These are phyloP conservation scores for Grosmannia huntii DNA, from an alignment of 2,329 filamentous ascomycete genomes.

Conservation along the genomic window DNA sequence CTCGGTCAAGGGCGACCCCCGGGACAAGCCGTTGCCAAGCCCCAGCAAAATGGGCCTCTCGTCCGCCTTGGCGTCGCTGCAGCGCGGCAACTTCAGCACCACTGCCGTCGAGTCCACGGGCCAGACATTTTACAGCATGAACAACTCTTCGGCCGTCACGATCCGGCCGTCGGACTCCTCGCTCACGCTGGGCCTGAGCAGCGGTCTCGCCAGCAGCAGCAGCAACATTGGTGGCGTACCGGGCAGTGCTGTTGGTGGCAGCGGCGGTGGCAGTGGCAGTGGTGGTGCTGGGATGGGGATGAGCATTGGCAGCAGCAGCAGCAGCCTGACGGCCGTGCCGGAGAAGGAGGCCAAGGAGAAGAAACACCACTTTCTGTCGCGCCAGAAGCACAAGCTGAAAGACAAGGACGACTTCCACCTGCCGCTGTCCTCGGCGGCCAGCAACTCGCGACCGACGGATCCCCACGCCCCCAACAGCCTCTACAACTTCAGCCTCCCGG, in stretches of 20 bases:
- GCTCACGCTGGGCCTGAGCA: neutral
- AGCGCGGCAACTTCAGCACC: conserved; percentile 57
- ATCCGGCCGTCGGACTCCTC: conserved; percentile 50
- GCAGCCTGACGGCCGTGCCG: conserved; percentile 15
- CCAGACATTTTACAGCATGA: conserved; percentile 56
- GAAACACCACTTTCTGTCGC: conserved; percentile 67
- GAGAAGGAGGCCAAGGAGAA: conserved; percentile 56
- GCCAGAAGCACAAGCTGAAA: conserved; percentile 65
- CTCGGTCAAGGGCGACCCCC: conserved; percentile 53
- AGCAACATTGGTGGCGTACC: neutral
- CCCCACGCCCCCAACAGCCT: conserved; percentile 62
- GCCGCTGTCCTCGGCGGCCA: conserved; percentile 61
- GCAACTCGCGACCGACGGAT: conserved; percentile 64
- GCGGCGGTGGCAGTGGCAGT: neutral
- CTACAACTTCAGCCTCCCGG: conserved; percentile 65
- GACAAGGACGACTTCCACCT: conserved; percentile 61
- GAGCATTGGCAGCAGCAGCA: neutral
- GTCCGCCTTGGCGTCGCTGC: conserved; percentile 51
- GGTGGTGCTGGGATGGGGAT: neutral
- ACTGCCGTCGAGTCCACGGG: conserved; percentile 54
- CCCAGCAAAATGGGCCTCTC: conserved; percentile 59
- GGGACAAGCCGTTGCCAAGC: conserved; percentile 56
- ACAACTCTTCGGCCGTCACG: conserved; percentile 67
- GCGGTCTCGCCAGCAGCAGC: neutral
- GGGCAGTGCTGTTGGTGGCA: neutral